Percentiles rank a stretch among this genome's conserved stretches.
These are phyloP conservation scores for Cladosporium phlei DNA, from an alignment of 2,329 filamentous ascomycete genomes.

Conservation along the genomic window DNA sequence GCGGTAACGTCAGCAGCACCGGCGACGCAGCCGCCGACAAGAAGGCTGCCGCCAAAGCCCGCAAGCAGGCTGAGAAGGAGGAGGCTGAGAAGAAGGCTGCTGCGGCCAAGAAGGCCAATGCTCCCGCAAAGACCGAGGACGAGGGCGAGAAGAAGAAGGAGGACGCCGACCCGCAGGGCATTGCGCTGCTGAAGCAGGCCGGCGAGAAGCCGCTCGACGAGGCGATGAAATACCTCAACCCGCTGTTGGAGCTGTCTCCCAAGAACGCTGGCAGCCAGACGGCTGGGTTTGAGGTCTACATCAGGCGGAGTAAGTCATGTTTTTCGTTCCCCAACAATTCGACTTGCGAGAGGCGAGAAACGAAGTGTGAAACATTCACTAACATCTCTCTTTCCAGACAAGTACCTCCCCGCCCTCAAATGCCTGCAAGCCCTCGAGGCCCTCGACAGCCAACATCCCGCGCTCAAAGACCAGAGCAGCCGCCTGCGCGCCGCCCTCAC, in stretches of 20 bases:
- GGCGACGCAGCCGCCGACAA: conserved; percentile 83
- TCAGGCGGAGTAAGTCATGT: conserved; percentile 68
- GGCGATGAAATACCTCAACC: conserved; percentile 78
- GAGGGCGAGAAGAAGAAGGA: conserved; percentile 70
- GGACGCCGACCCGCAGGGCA: conserved; percentile 81
- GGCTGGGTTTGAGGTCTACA: conserved; percentile 83
- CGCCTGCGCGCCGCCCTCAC: conserved; percentile 3
- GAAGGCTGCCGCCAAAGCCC: conserved; percentile 62
- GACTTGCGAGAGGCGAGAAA: no score
- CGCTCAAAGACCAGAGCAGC: conserved; percentile 9
- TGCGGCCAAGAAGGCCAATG: conserved; percentile 48
- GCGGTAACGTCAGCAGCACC: conserved; percentile 64
- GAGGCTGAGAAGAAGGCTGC: conserved; percentile 69
- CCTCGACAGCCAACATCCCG: conserved; percentile 51
- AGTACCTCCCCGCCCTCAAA: conserved; percentile 80
- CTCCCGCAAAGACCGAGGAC: conserved; percentile 53
- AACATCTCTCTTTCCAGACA: conserved; percentile 47
- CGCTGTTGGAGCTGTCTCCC: conserved; percentile 76
- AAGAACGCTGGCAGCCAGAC: conserved; percentile 77
- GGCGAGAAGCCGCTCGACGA: conserved; percentile 78
- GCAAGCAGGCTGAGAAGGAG: conserved; percentile 71
- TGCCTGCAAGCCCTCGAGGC: conserved; percentile 71
- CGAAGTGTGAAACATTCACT: not conserved
- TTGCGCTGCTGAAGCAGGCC: conserved; percentile 58
- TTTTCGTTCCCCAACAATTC: not conserved